Evolutionary conservation across 768 basidiomycete genomes (phyloP), one percentile per base, ranked within the genome.

Genomic region (Chalciporus piperatus): DNA sequence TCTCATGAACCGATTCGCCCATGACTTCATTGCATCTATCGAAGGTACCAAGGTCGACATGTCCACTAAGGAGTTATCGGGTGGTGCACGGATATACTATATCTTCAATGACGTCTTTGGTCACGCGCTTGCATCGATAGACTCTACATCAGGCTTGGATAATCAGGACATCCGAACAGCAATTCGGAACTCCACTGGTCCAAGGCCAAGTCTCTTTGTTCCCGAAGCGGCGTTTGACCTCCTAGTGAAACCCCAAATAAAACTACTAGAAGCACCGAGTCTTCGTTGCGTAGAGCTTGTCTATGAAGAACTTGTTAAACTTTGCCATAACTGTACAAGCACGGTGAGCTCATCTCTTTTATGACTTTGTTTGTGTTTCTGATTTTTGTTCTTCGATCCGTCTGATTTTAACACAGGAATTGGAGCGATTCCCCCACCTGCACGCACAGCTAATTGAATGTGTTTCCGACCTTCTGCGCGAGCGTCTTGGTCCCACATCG

Each of bases 51-150:
- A 92, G 50, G 81, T 96, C 35, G 92, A 97, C 55, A 89, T 98
- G 61, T 96, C 93, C 1, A 99, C 97, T 1, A 99, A 99, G 67
- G 97, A 99, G 67, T 84, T 99, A 14, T 98, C 91, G 6, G 97
- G 97, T 38, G 97, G 97, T 41, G 97, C 97, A 20, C 83, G 97
- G 48, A 93, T 99, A 71, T 98, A 98, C 72, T 98, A 98, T 74
- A 98, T 99, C 67, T 99, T 99, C 81, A 93, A 98, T 67, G 97
- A 98, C 63, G 83, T 98, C 47, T 99, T 98, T 64, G 97, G 97
- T 2, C 79, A 88, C 46, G 97, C 96, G 1, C 82, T 99, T 7
- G 81, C 84, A 49, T 87, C 82, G 6, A 92, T 99, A 62, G 89
- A 98, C 64, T 86, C 97, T 1, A 92, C 93, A 13, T 79, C 84